Evolutionary conservation across 345 rosid species (phyloP), one percentile per base, ranked within the genome.

Genomic region (Cardamine chenopodiifolia): DNA sequence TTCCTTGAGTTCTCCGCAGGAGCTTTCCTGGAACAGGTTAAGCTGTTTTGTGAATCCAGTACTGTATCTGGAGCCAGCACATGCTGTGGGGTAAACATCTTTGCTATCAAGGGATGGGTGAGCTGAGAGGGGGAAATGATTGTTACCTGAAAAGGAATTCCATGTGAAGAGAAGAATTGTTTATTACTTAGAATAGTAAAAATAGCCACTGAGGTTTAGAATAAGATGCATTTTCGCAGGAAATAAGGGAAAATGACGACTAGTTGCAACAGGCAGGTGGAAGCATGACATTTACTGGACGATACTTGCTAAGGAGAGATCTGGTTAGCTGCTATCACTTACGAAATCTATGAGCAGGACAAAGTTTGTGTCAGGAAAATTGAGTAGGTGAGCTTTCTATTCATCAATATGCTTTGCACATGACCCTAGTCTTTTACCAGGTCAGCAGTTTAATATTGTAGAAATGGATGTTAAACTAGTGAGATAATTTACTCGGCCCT

Each of bases 121-220:
- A 67, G 86, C 76, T 8, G 87, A 80, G 61, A 90, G 80, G 76
- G 89, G 79, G 66, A 80, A 69, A 68, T 85, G 84, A 73, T 69
- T 84, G 73, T 78, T 87, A 62, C 91, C 93, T 93, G 93, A 78
- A 82, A 82, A 61, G 52, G 65, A 79, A 70, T 47, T 47, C 11
- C 66, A 26, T 67, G 52, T 35, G 37, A 56, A 65, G 75, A 76
- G 37, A 81, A 58, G 62, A 74, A 25, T 44, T 66, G 2, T 42
- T 62, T 35, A 7, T 17, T 26, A 48, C 2, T 28, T 10, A 31
- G 68, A 72, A 29, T 66, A 37, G 34, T 59, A 23, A 29, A 39
- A 59, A 42, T 73, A 59, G 17, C 18, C 12, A 55, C 42, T 44
- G 57, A 65, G 17, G 47, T 7, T 6, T 56, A 28, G 35, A 14